Conservation (phyloP, 441 rosid species). For the Dalechampia spathulata region DNA sequence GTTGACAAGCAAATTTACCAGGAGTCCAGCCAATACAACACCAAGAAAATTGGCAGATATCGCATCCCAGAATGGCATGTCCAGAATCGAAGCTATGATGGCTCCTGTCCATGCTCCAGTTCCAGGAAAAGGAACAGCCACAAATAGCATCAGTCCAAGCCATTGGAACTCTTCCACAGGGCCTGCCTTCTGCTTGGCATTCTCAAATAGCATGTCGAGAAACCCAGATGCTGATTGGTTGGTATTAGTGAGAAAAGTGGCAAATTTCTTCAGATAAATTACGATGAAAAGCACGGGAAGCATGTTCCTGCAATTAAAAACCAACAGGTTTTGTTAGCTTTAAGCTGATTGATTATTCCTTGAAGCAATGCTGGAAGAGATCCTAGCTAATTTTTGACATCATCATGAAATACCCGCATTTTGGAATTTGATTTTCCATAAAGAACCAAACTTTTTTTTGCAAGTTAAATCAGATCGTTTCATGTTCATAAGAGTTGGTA, state of each 20-base stretch:
- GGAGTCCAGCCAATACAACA: conserved; percentile 74
- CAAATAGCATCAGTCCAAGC: conserved; percentile 93
- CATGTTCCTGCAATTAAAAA: conserved; percentile 65
- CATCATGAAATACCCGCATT: too few species aligned
- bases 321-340: too few species aligned
- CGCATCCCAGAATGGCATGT: conserved; percentile 87
- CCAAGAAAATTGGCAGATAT: conserved; percentile 74
- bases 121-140: conserved; percentile 94
- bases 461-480: not conserved
- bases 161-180: conserved; percentile 89
- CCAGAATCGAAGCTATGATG: conserved; percentile 74
- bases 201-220: conserved; percentile 53
- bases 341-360: too few species aligned
- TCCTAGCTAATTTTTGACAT: too few species aligned
- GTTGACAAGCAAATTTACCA: conserved; percentile 77
- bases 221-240: conserved; percentile 49
- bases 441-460: too few species aligned
- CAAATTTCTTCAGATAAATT: conserved; percentile 63
- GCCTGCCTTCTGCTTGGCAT: conserved; percentile 71
- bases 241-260: conserved; percentile 58
- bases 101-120: conserved; percentile 99
- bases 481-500: too few species aligned
- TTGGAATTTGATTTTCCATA: too few species aligned
- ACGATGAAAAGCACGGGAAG: conserved; percentile 86
- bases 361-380: too few species aligned